These are phyloP conservation scores for Avena eriantha DNA, from an alignment of 176 grass and related monocot genomes.

Conservation along the genomic window DNA sequence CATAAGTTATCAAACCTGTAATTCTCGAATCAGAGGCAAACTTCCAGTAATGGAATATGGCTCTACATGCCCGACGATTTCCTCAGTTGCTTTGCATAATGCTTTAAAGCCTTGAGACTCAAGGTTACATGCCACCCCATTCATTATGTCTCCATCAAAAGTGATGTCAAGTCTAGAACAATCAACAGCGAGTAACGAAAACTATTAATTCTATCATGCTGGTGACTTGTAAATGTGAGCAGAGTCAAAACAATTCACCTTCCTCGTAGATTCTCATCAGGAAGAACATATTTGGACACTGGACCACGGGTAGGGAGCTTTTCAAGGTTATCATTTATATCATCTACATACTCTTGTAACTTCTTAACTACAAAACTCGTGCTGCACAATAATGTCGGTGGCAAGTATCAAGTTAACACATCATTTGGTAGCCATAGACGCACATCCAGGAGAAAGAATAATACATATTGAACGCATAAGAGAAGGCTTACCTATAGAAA, in stretches of 20 bases:
- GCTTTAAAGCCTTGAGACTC: constrained; percentile 82
- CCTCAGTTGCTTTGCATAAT: constrained; percentile 89
- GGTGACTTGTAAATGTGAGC: constrained; percentile 17
- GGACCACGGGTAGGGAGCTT: constrained; percentile 74
- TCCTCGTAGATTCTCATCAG: constrained; percentile 89
- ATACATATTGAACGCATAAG: constrained; percentile 20
- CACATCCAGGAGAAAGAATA: constrained; percentile 25
- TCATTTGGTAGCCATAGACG: constrained; percentile 7
- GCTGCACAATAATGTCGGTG: constrained; percentile 56
- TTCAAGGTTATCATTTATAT: constrained; percentile 81
- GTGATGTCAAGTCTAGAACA: constrained; percentile 70
- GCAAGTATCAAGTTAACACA: constrained; percentile 34
- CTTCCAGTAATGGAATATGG: constrained; percentile 95
- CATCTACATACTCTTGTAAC: constrained; percentile 72
- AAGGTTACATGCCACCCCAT: constrained; percentile 88
- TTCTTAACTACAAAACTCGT: constrained; percentile 64
- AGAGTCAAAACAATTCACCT: constrained; percentile 57
- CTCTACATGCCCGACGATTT: constrained; percentile 73
- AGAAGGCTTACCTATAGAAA: constrained; percentile 85
- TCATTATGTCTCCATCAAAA: constrained; percentile 73
- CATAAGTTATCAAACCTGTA: constrained; percentile 65
- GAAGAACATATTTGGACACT: constrained; percentile 96
- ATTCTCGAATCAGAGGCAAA: constrained; percentile 87
- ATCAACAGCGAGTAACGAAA: constrained; percentile 15
- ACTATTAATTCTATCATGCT: neutral